Percentiles rank a stretch among this genome's conserved stretches.
Conservation (phyloP, 805 yeast species). For the Candida ponderosae region DNA sequence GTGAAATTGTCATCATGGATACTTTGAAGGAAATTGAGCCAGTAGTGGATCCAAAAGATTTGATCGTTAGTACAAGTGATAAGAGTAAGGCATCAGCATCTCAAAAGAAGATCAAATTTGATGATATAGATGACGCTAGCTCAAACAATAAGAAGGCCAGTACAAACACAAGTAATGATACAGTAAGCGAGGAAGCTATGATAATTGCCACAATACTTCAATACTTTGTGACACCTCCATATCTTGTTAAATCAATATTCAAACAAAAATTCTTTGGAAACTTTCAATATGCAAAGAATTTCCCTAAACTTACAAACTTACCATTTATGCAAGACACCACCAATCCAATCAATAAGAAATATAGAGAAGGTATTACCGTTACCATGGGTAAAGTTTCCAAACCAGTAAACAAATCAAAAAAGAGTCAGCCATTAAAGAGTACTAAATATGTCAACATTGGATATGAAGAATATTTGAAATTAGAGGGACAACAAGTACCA, state of each 20-base stretch:
- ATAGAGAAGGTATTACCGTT: conserved; percentile 54
- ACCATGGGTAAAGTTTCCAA: conserved; percentile 28
- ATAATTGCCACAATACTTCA: conserved; percentile 66
- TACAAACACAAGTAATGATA: conserved; percentile 9
- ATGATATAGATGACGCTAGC: conserved; percentile 18
- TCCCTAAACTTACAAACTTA: conserved; percentile 65
- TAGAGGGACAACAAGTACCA: conserved; percentile 58
- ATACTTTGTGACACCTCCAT: conserved; percentile 79
- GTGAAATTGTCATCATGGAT: conserved; percentile 69
- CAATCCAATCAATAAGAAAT: conserved; percentile 25
- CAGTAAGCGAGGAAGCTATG: conserved; percentile 31
- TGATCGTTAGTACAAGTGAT: conserved; percentile 13
- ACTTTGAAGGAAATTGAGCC: conserved; percentile 24
- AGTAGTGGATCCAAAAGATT: conserved; percentile 12
- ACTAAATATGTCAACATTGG: conserved; percentile 82
- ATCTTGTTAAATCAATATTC: conserved; percentile 61
- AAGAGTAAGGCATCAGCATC: conserved; percentile 18
- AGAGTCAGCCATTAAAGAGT: conserved; percentile 39
- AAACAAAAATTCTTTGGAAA: conserved; percentile 34
- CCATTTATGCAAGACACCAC: conserved; percentile 56
- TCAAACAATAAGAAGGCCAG: conserved; percentile 6
- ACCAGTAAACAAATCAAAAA: conserved; percentile 29
- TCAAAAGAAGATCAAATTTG: conserved; percentile 24
- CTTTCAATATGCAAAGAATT: conserved; percentile 54
- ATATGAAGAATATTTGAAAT: conserved; percentile 45